These are phyloP conservation scores for Diaporthe ilicicola DNA, from an alignment of 2,329 filamentous ascomycete genomes.

Conservation along the genomic window DNA sequence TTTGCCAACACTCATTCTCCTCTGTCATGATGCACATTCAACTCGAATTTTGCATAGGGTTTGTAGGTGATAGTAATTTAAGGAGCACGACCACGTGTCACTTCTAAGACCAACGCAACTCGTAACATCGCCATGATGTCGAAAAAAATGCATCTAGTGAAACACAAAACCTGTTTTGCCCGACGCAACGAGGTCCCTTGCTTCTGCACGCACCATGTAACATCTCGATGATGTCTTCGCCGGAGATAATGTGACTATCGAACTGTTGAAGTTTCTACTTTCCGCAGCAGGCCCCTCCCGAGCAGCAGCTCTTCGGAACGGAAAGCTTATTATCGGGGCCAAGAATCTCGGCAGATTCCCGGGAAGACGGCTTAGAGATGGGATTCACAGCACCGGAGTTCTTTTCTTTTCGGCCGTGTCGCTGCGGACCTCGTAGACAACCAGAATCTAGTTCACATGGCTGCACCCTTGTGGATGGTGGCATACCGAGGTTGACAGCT, in stretches of 20 bases:
- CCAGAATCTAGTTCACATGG: not conserved
- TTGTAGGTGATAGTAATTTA: not conserved
- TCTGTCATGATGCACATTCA: not conserved
- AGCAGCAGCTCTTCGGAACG: not conserved
- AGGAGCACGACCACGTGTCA: not conserved
- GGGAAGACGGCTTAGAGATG: not conserved
- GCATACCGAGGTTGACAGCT: not conserved
- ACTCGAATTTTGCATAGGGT: not conserved
- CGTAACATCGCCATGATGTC: not conserved
- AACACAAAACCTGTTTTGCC: not conserved
- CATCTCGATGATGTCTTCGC: not conserved
- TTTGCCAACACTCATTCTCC: not conserved
- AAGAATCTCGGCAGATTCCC: not conserved
- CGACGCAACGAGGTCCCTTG: not conserved
- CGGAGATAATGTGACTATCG: too few relatives aligned
- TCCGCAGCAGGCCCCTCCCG: not conserved
- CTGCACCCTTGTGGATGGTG: not conserved
- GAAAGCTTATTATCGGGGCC: conserved; percentile 4
- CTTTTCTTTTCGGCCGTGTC: not conserved
- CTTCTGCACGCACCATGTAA: not conserved
- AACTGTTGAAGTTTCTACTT: not conserved
- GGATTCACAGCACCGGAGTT: not conserved
- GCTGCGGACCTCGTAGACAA: not conserved
- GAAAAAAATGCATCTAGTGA: not conserved
- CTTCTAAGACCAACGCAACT: not conserved